A percentile compares a stretch with the other conserved stretches of the same genome.
Conservation (phyloP, 1,139 yeast species). For the Nematodospora anomalae region DNA sequence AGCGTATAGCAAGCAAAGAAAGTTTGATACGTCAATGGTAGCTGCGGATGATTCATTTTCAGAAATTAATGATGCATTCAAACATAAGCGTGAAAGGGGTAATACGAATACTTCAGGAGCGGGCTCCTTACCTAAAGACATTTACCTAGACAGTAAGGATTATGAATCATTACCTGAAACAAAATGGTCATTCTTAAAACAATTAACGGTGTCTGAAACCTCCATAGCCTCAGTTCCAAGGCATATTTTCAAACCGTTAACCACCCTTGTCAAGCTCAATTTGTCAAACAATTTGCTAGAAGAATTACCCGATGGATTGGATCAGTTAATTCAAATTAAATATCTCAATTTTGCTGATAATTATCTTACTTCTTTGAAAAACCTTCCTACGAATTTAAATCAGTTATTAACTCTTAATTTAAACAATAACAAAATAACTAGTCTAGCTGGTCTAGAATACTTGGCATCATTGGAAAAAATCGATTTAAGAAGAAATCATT, state of each 20-base stretch:
- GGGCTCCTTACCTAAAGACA: slow-evolving; percentile 29
- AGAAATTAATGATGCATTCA: slow-evolving; percentile 21
- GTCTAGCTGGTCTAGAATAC: slow-evolving; percentile 51
- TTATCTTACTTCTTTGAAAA: slow-evolving; percentile 39
- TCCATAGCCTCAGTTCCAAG: slow-evolving; percentile 48
- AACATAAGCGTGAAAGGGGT: slow-evolving; percentile 29
- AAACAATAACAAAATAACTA: slow-evolving; percentile 50
- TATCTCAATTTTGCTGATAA: slow-evolving; percentile 61
- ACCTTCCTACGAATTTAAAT: slow-evolving; percentile 41
- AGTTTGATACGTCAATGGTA: slow-evolving; percentile 2
- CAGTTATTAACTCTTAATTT: slow-evolving; percentile 53
- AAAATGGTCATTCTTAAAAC: slow-evolving; percentile 58
- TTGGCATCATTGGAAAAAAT: slow-evolving; percentile 49
- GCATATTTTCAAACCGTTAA: slow-evolving; percentile 49
- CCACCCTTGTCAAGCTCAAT: slow-evolving; percentile 55
- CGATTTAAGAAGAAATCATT: slow-evolving; percentile 55
- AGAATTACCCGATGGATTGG: slow-evolving; percentile 52
- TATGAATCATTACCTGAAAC: slow-evolving; percentile 34
- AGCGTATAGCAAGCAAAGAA: slow-evolving; percentile 7
- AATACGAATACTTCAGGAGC: slow-evolving; percentile 23
- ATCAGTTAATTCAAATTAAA: slow-evolving; percentile 47
- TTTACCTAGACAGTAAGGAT: slow-evolving; percentile 11
- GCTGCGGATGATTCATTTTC: slow-evolving; percentile 14
- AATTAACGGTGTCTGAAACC: slow-evolving; percentile 57
- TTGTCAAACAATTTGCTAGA: slow-evolving; percentile 54